phyloP scores from a whole-genome alignment of 148 eudicot species.

The Salicornia ramosissima region DNA sequence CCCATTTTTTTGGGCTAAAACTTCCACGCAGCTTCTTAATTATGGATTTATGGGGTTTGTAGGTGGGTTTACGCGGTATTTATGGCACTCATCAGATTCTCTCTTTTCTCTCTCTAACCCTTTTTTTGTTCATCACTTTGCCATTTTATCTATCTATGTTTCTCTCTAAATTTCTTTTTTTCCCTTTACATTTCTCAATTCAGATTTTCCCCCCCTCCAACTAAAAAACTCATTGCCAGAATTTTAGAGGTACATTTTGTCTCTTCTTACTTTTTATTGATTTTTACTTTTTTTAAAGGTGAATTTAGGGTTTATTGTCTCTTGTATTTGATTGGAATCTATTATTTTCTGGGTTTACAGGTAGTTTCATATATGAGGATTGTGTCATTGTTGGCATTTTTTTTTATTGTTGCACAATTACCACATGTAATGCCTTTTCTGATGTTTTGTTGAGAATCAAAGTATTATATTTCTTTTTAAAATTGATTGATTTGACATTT shows the following conservation, averaged over 20 bases:
- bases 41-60: background rate
- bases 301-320: background rate
- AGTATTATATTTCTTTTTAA: too few relatives aligned
- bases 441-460: too few relatives aligned
- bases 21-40: conserved; percentile 13
- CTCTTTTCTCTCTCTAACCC: conserved; percentile 6
- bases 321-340: background rate
- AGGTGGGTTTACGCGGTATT: conserved; percentile 15
- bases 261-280: background rate
- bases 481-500: background rate
- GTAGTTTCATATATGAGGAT: background rate
- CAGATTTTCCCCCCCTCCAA: too few relatives aligned
- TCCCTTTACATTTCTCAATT: too few relatives aligned
- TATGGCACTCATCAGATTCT: background rate
- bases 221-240: background rate
- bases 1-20: background rate
- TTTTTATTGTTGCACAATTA: background rate
- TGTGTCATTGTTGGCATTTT: background rate
- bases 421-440: background rate
- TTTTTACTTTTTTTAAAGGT: background rate
- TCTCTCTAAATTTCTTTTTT: too few relatives aligned
- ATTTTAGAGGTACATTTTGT: conserved; percentile 6
- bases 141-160: background rate
- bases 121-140: background rate
- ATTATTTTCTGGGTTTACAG: background rate